Conservation (phyloP, 495 filamentous ascomycete species). For the Massariosphaeria phaeospora region DNA sequence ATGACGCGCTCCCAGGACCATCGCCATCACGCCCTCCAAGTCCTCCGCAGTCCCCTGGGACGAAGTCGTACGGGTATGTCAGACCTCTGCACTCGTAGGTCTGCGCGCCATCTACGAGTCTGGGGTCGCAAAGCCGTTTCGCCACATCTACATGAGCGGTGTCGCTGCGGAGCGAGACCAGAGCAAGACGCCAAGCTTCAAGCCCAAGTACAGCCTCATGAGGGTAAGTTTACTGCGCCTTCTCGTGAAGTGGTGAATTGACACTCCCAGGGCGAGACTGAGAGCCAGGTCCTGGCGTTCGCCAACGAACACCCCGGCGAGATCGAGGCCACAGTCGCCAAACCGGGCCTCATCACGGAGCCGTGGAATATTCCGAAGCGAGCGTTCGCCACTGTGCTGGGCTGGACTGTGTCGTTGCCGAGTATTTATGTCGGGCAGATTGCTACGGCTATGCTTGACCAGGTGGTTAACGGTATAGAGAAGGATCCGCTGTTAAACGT, state of each 20-base stretch:
- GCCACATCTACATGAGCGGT: slow-evolving; percentile 52
- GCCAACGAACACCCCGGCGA: neutral
- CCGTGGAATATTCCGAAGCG: neutral
- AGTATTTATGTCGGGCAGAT: neutral
- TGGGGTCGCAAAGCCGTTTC: slow-evolving; percentile 45
- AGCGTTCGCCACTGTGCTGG: neutral
- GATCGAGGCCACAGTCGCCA: neutral
- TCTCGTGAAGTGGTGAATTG: neutral
- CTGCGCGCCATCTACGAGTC: slow-evolving; percentile 16
- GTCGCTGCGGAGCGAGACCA: slow-evolving; percentile 47
- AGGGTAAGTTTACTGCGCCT: neutral
- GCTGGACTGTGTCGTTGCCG: neutral
- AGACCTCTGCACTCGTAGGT: neutral
- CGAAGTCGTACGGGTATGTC: neutral
- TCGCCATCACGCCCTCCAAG: slow-evolving; percentile 6
- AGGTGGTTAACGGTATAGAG: neutral
- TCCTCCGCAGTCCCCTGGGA: neutral
- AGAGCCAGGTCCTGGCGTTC: neutral
- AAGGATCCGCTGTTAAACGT: neutral
- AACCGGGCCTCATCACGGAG: slow-evolving; percentile 1
- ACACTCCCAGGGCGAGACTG: neutral
- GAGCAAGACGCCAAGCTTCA: slow-evolving; percentile 30
- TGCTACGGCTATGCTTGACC: neutral
- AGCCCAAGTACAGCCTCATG: neutral
- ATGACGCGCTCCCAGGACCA: neutral